A percentile compares a stretch with the other conserved stretches of the same genome.
Conservation (phyloP, 2,329 filamentous ascomycete species). For the Canariomyces notabilis region DNA sequence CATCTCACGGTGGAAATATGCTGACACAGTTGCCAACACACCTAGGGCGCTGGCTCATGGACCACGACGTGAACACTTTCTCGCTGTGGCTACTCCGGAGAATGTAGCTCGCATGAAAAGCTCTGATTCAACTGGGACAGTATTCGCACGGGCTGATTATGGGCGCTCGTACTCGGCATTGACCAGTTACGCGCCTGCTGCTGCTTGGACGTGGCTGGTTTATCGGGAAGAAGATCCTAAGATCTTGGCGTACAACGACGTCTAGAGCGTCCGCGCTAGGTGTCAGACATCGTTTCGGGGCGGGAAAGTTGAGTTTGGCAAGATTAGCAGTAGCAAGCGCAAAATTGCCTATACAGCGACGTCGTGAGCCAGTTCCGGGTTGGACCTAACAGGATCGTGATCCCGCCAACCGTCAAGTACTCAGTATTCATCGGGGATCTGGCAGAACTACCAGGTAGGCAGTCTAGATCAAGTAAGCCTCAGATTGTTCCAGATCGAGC, state of each 20-base stretch:
- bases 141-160: constrained; percentile 28
- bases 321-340: too few relatives aligned
- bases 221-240: constrained; percentile 16
- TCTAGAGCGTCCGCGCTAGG: too few relatives aligned
- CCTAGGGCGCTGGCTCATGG: constrained; percentile 18
- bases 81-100: constrained; percentile 50
- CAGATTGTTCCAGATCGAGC: too few relatives aligned
- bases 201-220: constrained; percentile 28
- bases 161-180: constrained; percentile 24
- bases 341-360: too few relatives aligned
- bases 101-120: constrained; percentile 41
- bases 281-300: too few relatives aligned
- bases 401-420: too few relatives aligned
- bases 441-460: too few relatives aligned
- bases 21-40: background rate
- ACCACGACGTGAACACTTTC: constrained; percentile 42
- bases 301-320: too few relatives aligned
- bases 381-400: too few relatives aligned
- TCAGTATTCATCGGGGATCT: too few relatives aligned
- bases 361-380: too few relatives aligned
- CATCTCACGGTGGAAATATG: background rate
- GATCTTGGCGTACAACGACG: constrained; percentile 26
- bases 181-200: constrained; percentile 25
- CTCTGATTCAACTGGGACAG: constrained; percentile 15
- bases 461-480: too few relatives aligned